Evolutionary conservation across 306 rosid genomes (phyloP).

Genomic region (Fagus crenata): DNA sequence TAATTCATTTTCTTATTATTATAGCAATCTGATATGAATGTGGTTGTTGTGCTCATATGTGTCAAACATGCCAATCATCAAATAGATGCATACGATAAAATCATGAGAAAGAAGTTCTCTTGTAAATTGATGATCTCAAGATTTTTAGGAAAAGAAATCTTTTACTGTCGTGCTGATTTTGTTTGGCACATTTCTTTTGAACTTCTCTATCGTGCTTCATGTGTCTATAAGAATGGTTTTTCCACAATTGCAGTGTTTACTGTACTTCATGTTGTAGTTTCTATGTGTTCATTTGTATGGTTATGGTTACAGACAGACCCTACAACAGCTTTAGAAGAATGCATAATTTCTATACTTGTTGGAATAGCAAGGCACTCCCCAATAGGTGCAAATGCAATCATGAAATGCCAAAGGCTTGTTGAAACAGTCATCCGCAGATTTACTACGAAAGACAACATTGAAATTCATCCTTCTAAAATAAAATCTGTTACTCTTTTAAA

Average conservation of each 20-base stretch:
- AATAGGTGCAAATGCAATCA: slow-evolving; percentile 69
- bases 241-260: background rate
- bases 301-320: slow-evolving; percentile 73
- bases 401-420: slow-evolving; percentile 75
- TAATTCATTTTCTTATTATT: background rate
- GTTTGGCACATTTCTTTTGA: background rate
- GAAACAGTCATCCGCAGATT: slow-evolving; percentile 65
- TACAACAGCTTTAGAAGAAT: slow-evolving; percentile 67
- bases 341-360: slow-evolving; percentile 67
- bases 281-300: slow-evolving; percentile 24
- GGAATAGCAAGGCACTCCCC: slow-evolving; percentile 95
- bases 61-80: background rate
- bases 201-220: slow-evolving; percentile 6
- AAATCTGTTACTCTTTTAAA: slow-evolving; percentile 75
- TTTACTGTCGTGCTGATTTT: background rate
- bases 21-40: background rate
- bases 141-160: background rate
- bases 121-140: background rate
- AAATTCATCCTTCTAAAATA: slow-evolving; percentile 64
- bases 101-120: background rate
- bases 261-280: background rate
- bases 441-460: slow-evolving; percentile 45
- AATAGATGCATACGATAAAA: background rate
- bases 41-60: background rate
- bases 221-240: background rate